Base-by-base conservation (phyloP, 352 stramenopile species). In the Phytophthora foliorum region DNA sequence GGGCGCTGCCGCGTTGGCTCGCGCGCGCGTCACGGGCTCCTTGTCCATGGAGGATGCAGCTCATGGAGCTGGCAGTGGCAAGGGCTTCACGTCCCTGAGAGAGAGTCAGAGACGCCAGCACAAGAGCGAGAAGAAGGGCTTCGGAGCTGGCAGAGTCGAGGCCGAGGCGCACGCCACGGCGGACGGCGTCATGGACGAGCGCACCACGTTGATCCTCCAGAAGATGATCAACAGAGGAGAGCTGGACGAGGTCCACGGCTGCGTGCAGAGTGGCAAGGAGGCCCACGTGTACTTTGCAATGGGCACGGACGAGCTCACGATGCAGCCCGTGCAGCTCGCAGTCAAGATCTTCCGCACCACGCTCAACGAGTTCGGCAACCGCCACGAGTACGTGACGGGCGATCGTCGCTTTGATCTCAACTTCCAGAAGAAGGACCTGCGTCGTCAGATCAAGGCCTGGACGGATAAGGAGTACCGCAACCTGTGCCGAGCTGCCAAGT, bases 281-380 rank as follows among this genome's bases (percentile, higher is more conserved):
- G 87, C 86, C 2, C 85, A 93, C 56, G 87, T 96, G 55, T 96
- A 90, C 57, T 88, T 86, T 67, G 88, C 86, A 0, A 45, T 82
- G 32, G 86, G 84, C 29, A 90, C 75, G 2, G 81, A 90, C 46
- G 73, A 78, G 46, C 65, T 65, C 17, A 85, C 74, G 31, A 63
- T 78, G 72, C 68, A 65, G 45, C 75, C 75, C 0, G 56, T 77
- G 11, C 65, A 84, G 56, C 74, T 80, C 31, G 78, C 82, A 1
- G 80, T 89, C 65, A 94, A 96, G 80, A 87, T 96, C 58, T 96
- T 95, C 70, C 88, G 87, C 77, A 93, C 88, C 13, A 96, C 88
- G 48, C 58, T 94, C 45, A 93, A 89, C 63, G 79, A 91, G 65
- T 96, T 96, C 46, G 68, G 79, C 62, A 96, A 95, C 62, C 82